A percentile compares a stretch with the other conserved stretches of the same genome.
Conservation (phyloP, 805 yeast species). For the Starmera pachycereana region DNA sequence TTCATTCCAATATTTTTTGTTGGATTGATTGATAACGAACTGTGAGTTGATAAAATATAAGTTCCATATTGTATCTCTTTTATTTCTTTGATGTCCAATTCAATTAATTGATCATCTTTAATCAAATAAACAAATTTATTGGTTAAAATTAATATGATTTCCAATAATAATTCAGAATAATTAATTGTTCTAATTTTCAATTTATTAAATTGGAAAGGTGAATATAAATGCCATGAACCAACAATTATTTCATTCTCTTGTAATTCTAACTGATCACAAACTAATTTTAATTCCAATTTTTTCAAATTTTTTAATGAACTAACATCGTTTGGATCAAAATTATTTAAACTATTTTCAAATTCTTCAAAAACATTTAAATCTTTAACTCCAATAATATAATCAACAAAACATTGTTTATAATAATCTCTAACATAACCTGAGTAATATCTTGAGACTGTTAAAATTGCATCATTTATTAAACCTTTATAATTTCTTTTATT, state of each 20-base stretch:
- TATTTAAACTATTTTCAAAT: slow-evolving; percentile 27
- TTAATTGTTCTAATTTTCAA: slow-evolving; percentile 2
- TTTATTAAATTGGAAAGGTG: slow-evolving; percentile 12
- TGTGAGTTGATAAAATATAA: slow-evolving; percentile 13
- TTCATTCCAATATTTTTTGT: slow-evolving; percentile 23
- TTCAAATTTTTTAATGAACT: slow-evolving; percentile 15
- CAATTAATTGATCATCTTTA: slow-evolving; percentile 14
- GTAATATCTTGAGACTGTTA: slow-evolving; percentile 32
- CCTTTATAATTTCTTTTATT: slow-evolving; percentile 32
- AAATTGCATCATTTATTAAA: slow-evolving; percentile 30
- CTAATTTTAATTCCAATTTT: slow-evolving; percentile 16
- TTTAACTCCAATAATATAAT: slow-evolving; percentile 28
- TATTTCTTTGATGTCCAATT: slow-evolving; percentile 11
- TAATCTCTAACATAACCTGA: slow-evolving; percentile 34
- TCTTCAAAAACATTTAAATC: slow-evolving; percentile 27
- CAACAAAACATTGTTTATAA: slow-evolving; percentile 33
- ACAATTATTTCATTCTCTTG: slow-evolving; percentile 3
- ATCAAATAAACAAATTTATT: slow-evolving; percentile 13
- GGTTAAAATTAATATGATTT: slow-evolving; percentile 13
- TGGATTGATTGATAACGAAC: slow-evolving; percentile 17
- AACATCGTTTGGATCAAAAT: slow-evolving; percentile 15
- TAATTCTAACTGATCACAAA: slow-evolving; percentile 6
- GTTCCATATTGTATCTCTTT: slow-evolving; percentile 21
- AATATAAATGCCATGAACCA: slow-evolving; percentile 18
- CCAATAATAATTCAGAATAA: neutral